Evolutionary conservation across 768 basidiomycete species (phyloP).

Genomic region (Hericium coralloides): DNA sequence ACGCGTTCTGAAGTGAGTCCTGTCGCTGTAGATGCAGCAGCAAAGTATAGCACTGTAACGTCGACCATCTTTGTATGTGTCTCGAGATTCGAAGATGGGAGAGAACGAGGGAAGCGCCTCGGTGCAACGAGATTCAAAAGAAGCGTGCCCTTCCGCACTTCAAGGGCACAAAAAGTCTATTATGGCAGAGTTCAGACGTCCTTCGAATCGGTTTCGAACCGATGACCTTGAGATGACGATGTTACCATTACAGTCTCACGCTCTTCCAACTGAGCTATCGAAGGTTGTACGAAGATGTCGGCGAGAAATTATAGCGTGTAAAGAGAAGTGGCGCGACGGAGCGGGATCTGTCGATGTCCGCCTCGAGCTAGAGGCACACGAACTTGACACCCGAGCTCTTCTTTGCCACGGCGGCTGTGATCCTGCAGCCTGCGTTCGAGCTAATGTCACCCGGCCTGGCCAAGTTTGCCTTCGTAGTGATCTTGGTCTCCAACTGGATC

Average conservation of each 20-base stretch:
- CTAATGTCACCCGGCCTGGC: slow-evolving; percentile 40
- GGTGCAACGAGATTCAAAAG: too few species aligned
- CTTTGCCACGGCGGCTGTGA: not conserved
- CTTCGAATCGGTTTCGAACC: slow-evolving; percentile 26
- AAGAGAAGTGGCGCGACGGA: too few species aligned
- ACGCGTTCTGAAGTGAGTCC: slow-evolving; percentile 47
- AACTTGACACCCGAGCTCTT: not conserved
- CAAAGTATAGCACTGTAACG: slow-evolving; percentile 44
- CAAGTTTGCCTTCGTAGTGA: slow-evolving; percentile 41
- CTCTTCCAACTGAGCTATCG: slow-evolving; percentile 28
- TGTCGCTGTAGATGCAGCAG: slow-evolving; percentile 63
- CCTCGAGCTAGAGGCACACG: too few species aligned
- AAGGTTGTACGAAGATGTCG: slow-evolving; percentile 3
- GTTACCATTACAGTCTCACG: slow-evolving; percentile 24
- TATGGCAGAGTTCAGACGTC: slow-evolving; percentile 1
- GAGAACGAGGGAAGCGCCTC: too few species aligned
- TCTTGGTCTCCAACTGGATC: slow-evolving; percentile 47
- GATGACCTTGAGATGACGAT: slow-evolving; percentile 21
- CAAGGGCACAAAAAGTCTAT: not conserved
- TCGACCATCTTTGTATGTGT: slow-evolving; percentile 1
- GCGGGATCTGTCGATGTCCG: too few species aligned
- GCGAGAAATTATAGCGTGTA: not conserved
- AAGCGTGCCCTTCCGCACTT: not conserved
- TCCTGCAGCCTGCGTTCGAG: not conserved
- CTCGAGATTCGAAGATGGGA: too few species aligned